These are phyloP conservation scores for Glycyrrhiza uralensis DNA, from an alignment of 306 rosid species.

Conservation along the genomic window DNA sequence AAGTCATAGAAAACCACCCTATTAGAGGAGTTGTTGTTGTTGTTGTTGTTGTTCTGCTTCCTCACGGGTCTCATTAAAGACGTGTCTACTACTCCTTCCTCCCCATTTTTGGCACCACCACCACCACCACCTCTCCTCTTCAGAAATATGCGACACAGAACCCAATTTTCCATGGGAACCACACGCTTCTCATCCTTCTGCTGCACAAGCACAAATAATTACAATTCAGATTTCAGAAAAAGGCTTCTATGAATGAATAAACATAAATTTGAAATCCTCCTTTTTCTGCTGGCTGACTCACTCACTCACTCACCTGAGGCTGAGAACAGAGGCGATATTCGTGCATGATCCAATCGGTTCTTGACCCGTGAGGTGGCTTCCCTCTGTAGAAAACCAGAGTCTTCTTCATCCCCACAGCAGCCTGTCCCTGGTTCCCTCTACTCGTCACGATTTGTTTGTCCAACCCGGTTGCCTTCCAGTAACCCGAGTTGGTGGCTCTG, in stretches of 20 bases:
- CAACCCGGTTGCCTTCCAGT: conserved; percentile 96
- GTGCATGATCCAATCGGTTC: conserved; percentile 99
- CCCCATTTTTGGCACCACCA: conserved; percentile 41
- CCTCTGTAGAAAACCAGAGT: conserved; percentile 93
- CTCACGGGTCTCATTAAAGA: background rate
- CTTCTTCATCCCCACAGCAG: conserved; percentile 95
- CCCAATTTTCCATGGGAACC: conserved; percentile 89
- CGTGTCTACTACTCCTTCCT: conserved; percentile 8
- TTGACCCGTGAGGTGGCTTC: conserved; percentile 79
- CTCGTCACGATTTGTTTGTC: conserved; percentile 94
- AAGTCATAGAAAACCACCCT: conserved; percentile 78
- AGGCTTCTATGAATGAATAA: too few species aligned
- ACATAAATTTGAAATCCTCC: too few species aligned
- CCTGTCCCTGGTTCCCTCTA: too few species aligned
- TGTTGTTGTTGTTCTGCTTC: too few species aligned
- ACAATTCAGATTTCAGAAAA: too few species aligned
- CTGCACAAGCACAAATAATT: too few species aligned
- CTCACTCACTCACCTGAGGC: too few species aligned
- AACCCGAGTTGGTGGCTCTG: conserved; percentile 86
- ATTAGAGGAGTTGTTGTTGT: too few species aligned
- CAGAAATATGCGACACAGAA: conserved; percentile 84
- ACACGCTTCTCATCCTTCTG: conserved; percentile 3
- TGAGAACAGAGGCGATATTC: conserved; percentile 80
- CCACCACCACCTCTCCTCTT: conserved; percentile 72
- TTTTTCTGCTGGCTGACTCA: too few species aligned